These are phyloP conservation scores for Lantana camara DNA, from an alignment of 257 asterid species.

Conservation along the genomic window DNA sequence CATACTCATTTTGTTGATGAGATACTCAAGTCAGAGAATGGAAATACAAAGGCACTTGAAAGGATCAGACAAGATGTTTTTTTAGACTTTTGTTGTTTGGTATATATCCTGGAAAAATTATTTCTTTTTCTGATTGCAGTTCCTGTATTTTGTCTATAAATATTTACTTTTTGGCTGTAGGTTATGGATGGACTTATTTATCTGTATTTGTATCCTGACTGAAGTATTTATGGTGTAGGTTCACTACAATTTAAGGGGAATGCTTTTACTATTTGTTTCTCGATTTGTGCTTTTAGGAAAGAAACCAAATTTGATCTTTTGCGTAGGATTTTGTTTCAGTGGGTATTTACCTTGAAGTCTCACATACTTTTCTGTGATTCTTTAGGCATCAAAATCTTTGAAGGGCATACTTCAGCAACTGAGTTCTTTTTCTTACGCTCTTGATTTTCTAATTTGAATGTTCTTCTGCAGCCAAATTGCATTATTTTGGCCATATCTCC, in stretches of 20 bases:
- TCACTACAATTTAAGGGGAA: not conserved
- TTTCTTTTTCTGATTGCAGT: not conserved
- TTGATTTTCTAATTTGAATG: constrained; percentile 2
- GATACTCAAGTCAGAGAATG: too few relatives aligned
- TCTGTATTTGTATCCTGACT: not conserved
- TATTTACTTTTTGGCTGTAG: not conserved
- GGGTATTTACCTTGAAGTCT: constrained; percentile 2
- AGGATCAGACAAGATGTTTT: too few relatives aligned
- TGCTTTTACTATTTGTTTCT: not conserved
- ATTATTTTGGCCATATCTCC: constrained; percentile 98
- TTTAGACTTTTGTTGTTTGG: too few relatives aligned
- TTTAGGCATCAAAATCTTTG: constrained; percentile 19
- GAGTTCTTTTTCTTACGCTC: not conserved
- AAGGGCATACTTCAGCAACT: constrained; percentile 8
- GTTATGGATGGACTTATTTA: not conserved
- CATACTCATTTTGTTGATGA: not conserved
- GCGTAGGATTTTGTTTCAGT: not conserved
- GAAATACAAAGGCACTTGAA: too few relatives aligned
- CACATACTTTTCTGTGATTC: not conserved
- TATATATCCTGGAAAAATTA: not conserved
- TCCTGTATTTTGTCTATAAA: not conserved
- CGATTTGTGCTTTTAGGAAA: not conserved
- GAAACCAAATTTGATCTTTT: not conserved
- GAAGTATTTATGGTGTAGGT: not conserved
- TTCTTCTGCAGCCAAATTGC: constrained; percentile 75